phyloP scores from a whole-genome alignment of 73 alveolate species.

The Uronychia binucleata region DNA sequence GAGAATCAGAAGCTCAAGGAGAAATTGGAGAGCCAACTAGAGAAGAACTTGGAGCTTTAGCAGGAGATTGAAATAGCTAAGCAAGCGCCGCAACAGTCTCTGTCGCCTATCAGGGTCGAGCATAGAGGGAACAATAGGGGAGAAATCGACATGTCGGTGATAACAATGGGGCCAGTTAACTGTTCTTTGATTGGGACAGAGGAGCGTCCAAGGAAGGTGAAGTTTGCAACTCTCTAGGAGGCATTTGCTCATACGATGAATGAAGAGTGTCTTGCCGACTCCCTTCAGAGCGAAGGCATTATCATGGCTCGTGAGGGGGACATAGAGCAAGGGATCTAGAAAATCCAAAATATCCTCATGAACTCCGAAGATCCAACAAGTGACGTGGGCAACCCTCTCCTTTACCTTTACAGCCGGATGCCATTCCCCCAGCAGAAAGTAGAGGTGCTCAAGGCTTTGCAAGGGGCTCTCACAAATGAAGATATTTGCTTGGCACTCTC shows the following conservation, averaged over 20 bases:
- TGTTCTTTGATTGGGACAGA: background rate
- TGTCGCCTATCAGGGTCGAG: background rate
- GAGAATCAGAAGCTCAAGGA: constrained; percentile 46
- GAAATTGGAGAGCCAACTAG: background rate
- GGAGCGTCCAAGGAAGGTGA: background rate
- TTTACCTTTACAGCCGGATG: background rate
- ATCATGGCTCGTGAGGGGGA: background rate
- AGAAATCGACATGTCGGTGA: background rate
- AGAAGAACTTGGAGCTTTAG: background rate
- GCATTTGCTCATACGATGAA: background rate
- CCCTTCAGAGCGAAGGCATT: background rate
- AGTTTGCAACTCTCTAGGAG: background rate
- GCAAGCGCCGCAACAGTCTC: background rate
- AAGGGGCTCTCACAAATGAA: constrained; percentile 43
- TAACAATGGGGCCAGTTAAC: background rate
- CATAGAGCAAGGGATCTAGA: constrained; percentile 22
- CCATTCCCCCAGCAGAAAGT: constrained; percentile 1
- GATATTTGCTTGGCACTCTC: constrained; percentile 50
- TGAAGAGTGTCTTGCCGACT: background rate
- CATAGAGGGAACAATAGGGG: background rate
- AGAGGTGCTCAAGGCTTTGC: constrained; percentile 17
- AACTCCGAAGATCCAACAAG: constrained; percentile 6
- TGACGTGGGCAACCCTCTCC: background rate
- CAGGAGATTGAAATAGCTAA: background rate
- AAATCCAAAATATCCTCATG: constrained; percentile 25